phyloP scores from a whole-genome alignment of 768 basidiomycete genomes.

The Lentinula lateritia region DNA sequence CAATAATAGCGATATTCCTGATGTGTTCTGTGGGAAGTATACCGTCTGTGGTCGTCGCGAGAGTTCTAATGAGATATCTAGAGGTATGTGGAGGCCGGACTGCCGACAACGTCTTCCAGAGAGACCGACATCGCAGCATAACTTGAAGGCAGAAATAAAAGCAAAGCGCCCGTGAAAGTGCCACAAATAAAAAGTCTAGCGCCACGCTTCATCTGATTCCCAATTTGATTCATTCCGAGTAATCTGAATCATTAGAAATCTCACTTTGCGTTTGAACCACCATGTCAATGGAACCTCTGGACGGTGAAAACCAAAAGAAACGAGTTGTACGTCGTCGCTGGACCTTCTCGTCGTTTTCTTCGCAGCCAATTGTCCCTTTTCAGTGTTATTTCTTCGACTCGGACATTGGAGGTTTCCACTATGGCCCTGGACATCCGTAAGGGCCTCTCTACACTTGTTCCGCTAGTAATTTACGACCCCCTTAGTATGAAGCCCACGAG shows the following conservation, averaged over 20 bases:
- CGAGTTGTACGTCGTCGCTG: constrained; percentile 64
- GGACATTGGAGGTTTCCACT: constrained; percentile 98
- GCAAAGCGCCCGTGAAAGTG: background rate
- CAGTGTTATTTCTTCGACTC: constrained; percentile 99
- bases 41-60: background rate
- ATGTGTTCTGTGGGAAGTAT: constrained; percentile 28
- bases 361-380: constrained; percentile 5
- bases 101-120: constrained; percentile 1
- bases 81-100: background rate
- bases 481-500: constrained; percentile 93
- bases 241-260: too few relatives aligned
- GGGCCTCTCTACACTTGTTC: constrained; percentile 16
- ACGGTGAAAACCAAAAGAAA: constrained; percentile 75
- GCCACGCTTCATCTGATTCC: background rate
- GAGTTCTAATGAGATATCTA: background rate
- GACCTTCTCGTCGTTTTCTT: constrained; percentile 9
- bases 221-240: background rate
- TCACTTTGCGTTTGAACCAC: background rate
- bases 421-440: constrained; percentile 95
- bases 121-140: constrained; percentile 3
- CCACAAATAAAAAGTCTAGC: background rate
- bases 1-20: constrained; percentile 45
- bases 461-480: constrained; percentile 12
- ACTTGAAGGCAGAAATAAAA: background rate
- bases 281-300: constrained; percentile 47